Evolutionary conservation across 179 eudicot species (phyloP).

Genomic region (Beta lomatogona): DNA sequence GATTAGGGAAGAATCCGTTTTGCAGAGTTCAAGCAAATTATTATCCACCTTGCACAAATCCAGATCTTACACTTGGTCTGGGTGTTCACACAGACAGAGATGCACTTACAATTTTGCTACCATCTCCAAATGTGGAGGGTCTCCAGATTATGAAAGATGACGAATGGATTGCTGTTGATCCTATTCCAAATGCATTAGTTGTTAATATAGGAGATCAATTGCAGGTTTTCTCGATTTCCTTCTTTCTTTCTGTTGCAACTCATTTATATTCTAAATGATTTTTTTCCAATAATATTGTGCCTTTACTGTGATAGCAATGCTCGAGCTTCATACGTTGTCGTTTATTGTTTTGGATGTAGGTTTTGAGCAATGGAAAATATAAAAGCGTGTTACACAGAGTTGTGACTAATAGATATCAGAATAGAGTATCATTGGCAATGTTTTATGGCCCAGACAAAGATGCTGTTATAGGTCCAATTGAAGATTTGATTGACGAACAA

Average conservation of each 20-base stretch:
- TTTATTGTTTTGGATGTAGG: slow-evolving; percentile 14
- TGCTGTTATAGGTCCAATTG: slow-evolving; percentile 15
- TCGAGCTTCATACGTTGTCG: too few relatives aligned
- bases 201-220: slow-evolving; percentile 40
- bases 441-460: slow-evolving; percentile 22
- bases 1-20: slow-evolving; percentile 30
- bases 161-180: slow-evolving; percentile 36
- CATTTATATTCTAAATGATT: not conserved
- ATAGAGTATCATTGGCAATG: slow-evolving; percentile 20
- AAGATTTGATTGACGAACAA: slow-evolving; percentile 27
- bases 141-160: slow-evolving; percentile 38
- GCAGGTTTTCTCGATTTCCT: slow-evolving; percentile 18
- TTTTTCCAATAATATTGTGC: not conserved
- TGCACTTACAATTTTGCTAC: slow-evolving; percentile 32
- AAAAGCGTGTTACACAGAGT: slow-evolving; percentile 30
- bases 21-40: slow-evolving; percentile 36
- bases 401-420: slow-evolving; percentile 10
- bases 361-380: slow-evolving; percentile 30
- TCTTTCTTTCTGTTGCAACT: too few relatives aligned
- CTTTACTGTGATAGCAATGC: too few relatives aligned
- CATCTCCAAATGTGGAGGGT: slow-evolving; percentile 31
- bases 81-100: slow-evolving; percentile 39
- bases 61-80: slow-evolving; percentile 39
- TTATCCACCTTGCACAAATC: slow-evolving; percentile 43
- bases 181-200: slow-evolving; percentile 37